Percentiles rank a stretch among this genome's conserved stretches.
Conservation (phyloP, 116 monocot genomes). For the Phalaenopsis hybrid region DNA sequence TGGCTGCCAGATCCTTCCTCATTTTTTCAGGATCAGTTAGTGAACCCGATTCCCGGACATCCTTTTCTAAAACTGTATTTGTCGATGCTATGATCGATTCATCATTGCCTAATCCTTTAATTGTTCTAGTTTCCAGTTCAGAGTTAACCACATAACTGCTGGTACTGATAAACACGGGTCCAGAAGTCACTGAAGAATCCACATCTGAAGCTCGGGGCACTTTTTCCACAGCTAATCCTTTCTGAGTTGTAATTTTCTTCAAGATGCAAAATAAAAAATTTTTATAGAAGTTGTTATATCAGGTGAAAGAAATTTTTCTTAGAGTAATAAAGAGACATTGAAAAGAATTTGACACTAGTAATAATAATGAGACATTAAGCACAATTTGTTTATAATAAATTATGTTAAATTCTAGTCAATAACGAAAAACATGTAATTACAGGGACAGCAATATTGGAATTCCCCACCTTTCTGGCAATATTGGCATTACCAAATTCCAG, state of each 20-base stretch:
- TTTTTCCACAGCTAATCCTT: slow-evolving; percentile 23
- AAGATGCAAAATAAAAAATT: slow-evolving; percentile 10
- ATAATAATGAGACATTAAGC: background rate
- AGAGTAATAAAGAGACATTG: background rate
- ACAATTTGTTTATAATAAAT: background rate
- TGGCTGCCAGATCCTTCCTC: slow-evolving; percentile 57
- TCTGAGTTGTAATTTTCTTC: slow-evolving; percentile 36
- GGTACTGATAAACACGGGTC: slow-evolving; percentile 45
- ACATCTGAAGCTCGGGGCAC: slow-evolving; percentile 19
- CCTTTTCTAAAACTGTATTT: slow-evolving; percentile 27
- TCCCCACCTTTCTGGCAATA: background rate
- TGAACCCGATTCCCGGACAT: slow-evolving; percentile 11
- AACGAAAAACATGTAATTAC: background rate
- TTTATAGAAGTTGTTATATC: background rate
- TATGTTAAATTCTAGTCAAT: background rate
- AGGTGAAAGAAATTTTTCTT: background rate
- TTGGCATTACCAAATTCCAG: background rate
- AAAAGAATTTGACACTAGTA: background rate
- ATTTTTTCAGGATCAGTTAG: slow-evolving; percentile 32
- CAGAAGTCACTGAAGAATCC: slow-evolving; percentile 65
- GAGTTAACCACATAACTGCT: slow-evolving; percentile 22
- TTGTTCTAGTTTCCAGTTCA: slow-evolving; percentile 21
- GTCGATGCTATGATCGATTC: slow-evolving; percentile 4
- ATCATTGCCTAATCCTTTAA: slow-evolving; percentile 20
- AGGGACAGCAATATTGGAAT: background rate